A percentile compares a stretch with the other conserved stretches of the same genome.
Evolutionary conservation across 495 filamentous ascomycete species (phyloP).

Genomic region (Lophium mytilinum): DNA sequence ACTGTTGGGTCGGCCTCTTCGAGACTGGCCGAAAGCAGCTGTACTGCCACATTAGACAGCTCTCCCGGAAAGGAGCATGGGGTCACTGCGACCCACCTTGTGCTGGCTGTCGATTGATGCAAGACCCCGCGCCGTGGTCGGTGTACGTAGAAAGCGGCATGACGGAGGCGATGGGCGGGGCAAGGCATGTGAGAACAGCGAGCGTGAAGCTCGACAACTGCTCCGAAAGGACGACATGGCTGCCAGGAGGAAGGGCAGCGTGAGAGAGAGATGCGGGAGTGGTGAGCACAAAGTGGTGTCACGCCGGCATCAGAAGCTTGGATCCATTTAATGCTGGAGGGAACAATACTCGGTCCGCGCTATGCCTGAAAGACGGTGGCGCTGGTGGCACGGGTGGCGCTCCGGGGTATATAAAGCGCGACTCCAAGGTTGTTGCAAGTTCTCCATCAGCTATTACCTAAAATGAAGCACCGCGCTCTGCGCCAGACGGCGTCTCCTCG

Average conservation of each 20-base stretch:
- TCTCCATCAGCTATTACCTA: constrained; percentile 41
- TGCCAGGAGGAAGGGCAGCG: not conserved
- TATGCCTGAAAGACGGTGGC: too few relatives aligned
- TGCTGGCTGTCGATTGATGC: constrained; percentile 56
- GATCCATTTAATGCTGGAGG: too few relatives aligned
- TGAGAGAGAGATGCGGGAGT: too few relatives aligned
- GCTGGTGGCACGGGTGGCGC: too few relatives aligned
- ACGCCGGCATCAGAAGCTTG: too few relatives aligned
- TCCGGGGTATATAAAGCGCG: too few relatives aligned
- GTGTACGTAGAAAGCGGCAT: constrained; percentile 3
- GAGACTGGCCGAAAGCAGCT: constrained; percentile 75
- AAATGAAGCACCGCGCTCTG: constrained; percentile 41
- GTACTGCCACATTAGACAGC: constrained; percentile 12
- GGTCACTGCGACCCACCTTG: constrained; percentile 38
- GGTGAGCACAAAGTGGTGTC: too few relatives aligned
- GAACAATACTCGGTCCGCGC: too few relatives aligned
- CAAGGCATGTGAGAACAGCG: constrained; percentile 9
- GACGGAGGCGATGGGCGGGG: not conserved
- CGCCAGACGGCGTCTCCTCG: constrained; percentile 18
- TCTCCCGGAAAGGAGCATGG: not conserved
- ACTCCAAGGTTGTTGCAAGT: not conserved
- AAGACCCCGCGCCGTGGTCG: constrained; percentile 35
- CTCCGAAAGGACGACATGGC: constrained; percentile 21
- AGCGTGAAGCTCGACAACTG: constrained; percentile 15
- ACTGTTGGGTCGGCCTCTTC: constrained; percentile 81